These are phyloP conservation scores for Globisporangium solare DNA, from an alignment of 352 stramenopile species.

Conservation along the genomic window DNA sequence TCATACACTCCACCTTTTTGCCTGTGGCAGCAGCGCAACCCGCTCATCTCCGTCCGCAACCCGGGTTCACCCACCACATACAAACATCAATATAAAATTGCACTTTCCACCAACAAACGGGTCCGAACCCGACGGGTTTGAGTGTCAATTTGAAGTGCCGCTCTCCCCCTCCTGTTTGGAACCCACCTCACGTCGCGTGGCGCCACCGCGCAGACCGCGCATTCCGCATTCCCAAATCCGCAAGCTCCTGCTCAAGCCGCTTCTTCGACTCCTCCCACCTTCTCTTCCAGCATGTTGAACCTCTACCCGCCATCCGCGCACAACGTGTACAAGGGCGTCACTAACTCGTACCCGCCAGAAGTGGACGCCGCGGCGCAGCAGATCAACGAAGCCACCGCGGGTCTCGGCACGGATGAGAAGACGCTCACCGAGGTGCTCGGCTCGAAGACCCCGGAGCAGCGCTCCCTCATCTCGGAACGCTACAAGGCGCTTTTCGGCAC, in stretches of 20 bases:
- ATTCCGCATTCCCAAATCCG: conserved; percentile 28
- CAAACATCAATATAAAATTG: background rate
- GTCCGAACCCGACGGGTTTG: background rate
- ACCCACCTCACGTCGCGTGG: background rate
- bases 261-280: background rate
- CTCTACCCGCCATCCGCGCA: conserved; percentile 70
- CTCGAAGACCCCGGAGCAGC: conserved; percentile 50
- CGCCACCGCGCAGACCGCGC: background rate
- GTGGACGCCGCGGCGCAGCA: conserved; percentile 47
- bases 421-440: conserved; percentile 37
- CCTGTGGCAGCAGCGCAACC: background rate
- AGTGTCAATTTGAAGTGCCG: background rate
- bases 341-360: conserved; percentile 34
- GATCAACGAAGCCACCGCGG: conserved; percentile 64
- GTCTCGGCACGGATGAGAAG: conserved; percentile 63
- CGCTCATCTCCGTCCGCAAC: background rate
- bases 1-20: background rate
- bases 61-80: background rate
- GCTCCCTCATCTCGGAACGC: conserved; percentile 57
- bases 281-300: conserved; percentile 49
- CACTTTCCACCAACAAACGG: background rate
- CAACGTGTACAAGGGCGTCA: conserved; percentile 46
- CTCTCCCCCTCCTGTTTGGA: background rate
- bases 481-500: conserved; percentile 65
- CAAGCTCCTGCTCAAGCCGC: conserved; percentile 5